Evolutionary conservation across 306 rosid species (phyloP).

Genomic region (Fragaria iinumae): DNA sequence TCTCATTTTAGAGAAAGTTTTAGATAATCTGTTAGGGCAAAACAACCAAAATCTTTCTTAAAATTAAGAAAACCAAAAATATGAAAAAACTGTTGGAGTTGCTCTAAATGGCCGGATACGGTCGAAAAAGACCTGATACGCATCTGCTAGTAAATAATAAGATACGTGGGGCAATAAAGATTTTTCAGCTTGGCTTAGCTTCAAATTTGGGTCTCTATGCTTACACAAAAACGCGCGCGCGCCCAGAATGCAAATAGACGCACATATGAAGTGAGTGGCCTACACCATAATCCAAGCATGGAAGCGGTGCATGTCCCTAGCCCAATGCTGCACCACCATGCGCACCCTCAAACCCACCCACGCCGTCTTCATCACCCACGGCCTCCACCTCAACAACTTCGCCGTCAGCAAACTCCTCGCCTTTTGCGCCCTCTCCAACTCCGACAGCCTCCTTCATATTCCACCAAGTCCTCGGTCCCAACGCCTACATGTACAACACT

Average conservation of each 20-base stretch:
- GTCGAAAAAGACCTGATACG: no score
- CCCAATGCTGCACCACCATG: conserved; percentile 38
- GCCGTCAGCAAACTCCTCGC: conserved; percentile 42
- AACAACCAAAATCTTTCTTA: no score
- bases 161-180: no score
- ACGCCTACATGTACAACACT: conserved; percentile 35
- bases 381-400: conserved; percentile 39
- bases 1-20: no score
- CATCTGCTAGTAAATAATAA: no score
- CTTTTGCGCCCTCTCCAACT: conserved; percentile 35
- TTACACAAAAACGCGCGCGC: neutral
- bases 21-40: no score
- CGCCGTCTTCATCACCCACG: conserved; percentile 38
- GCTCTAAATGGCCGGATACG: no score
- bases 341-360: conserved; percentile 35
- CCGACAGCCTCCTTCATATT: conserved; percentile 37
- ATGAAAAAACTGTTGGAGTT: no score
- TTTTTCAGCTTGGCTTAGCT: no score
- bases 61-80: no score
- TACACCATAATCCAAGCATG: conserved; percentile 29
- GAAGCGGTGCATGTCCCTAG: conserved; percentile 40
- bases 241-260: neutral
- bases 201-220: no score
- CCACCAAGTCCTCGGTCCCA: conserved; percentile 25
- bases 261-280: conserved; percentile 4